Conservation (phyloP, 371 early-diverging fungal species). For the Sporodiniella umbellata region DNA sequence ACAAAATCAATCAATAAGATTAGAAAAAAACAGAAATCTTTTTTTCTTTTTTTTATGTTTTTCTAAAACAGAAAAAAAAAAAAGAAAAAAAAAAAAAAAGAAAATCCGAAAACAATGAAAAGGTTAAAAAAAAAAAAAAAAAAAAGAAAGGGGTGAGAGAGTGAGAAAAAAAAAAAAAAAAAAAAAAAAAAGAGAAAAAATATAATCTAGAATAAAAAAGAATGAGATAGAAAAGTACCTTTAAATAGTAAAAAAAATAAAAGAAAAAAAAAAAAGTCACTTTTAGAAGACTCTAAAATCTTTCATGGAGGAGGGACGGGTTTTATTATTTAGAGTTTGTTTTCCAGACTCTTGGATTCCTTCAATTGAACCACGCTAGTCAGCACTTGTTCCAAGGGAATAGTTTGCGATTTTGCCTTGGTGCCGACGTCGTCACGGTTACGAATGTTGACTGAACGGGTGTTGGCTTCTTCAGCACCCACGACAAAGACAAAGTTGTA, state of each 20-base stretch:
- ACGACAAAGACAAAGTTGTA: constrained; percentile 93
- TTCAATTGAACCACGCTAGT: constrained; percentile 60
- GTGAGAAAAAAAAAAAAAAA: constrained; percentile 6
- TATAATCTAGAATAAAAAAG: too few relatives aligned
- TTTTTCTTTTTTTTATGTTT: too few relatives aligned
- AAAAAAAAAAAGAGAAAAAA: constrained; percentile 3
- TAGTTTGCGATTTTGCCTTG: constrained; percentile 79
- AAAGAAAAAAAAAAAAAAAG: constrained; percentile 1
- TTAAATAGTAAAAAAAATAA: too few relatives aligned
- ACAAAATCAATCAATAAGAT: too few relatives aligned
- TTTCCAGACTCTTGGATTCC: constrained; percentile 49
- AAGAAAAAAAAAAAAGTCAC: too few relatives aligned
- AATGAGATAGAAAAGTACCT: too few relatives aligned
- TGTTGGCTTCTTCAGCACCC: constrained; percentile 88
- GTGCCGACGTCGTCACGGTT: constrained; percentile 82
- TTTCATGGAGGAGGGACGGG: too few relatives aligned
- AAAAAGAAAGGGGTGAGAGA: constrained; percentile 3
- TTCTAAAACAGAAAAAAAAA: background rate
- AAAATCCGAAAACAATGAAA: background rate
- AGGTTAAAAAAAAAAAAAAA: constrained; percentile 3
- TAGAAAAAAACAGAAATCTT: too few relatives aligned
- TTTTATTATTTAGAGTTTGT: too few relatives aligned
- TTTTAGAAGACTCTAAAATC: too few relatives aligned
- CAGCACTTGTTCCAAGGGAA: constrained; percentile 66
- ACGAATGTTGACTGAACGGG: constrained; percentile 88